These are phyloP conservation scores for Neoarthrinium moseri DNA, from an alignment of 2,329 filamentous ascomycete genomes.

Conservation along the genomic window DNA sequence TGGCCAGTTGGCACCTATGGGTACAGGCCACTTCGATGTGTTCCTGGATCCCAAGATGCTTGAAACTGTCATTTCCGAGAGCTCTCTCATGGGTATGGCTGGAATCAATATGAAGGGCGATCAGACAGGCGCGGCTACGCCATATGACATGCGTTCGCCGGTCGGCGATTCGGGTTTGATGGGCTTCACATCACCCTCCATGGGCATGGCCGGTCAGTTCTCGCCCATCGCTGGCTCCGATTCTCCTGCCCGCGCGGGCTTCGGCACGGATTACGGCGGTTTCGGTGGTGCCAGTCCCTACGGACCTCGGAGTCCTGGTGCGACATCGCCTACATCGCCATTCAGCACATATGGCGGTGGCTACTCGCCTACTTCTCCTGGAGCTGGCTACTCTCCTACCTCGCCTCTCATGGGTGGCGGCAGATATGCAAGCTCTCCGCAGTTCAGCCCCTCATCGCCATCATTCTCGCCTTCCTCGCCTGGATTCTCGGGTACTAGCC, in stretches of 20 bases:
- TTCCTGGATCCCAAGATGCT: constrained; percentile 94
- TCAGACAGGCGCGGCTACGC: constrained; percentile 81
- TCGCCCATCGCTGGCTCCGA: constrained; percentile 82
- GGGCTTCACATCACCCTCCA: constrained; percentile 57
- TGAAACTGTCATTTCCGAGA: constrained; percentile 90
- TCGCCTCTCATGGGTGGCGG: constrained; percentile 64
- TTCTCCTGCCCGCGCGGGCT: constrained; percentile 61
- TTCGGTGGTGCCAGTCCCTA: constrained; percentile 64
- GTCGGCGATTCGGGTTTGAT: constrained; percentile 63
- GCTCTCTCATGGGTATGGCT: constrained; percentile 80
- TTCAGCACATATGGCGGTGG: constrained; percentile 53
- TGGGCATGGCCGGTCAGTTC: constrained; percentile 57
- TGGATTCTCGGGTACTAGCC: constrained; percentile 50
- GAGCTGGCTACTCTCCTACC: constrained; percentile 73
- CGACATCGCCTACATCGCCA: constrained; percentile 70
- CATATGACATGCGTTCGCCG: constrained; percentile 86
- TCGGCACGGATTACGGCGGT: constrained; percentile 59
- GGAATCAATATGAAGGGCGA: constrained; percentile 75
- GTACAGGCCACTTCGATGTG: constrained; percentile 93
- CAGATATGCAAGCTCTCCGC: constrained; percentile 57
- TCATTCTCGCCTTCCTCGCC: constrained; percentile 57
- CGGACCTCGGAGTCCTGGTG: constrained; percentile 64
- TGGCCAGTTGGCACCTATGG: constrained; percentile 94
- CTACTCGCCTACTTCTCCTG: constrained; percentile 77
- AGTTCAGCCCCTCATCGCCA: constrained; percentile 62